Conservation (phyloP, 192 early-diverging fungal genomes). For the Kappamyces sp. region DNA sequence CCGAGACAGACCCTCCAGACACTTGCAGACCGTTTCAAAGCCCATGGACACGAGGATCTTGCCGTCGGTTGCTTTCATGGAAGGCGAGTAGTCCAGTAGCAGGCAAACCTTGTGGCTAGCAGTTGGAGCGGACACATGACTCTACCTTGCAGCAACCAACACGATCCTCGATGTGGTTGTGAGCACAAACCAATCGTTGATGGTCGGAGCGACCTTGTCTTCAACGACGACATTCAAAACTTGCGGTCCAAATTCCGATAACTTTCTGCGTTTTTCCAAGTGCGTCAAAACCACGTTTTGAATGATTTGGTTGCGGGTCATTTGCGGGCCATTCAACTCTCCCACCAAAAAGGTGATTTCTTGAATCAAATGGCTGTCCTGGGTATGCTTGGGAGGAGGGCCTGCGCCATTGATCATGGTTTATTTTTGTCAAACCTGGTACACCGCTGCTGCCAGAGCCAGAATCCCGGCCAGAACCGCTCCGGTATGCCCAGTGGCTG, state of each 20-base stretch:
- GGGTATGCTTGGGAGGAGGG: no score
- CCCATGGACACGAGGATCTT: slow-evolving; percentile 31
- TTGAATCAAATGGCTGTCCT: no score
- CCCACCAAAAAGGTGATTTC: no score
- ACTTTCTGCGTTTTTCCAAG: background rate
- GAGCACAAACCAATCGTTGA: background rate
- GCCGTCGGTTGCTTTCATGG: slow-evolving; percentile 2
- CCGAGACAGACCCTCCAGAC: slow-evolving; percentile 39
- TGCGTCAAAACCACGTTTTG: background rate
- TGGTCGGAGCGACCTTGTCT: background rate
- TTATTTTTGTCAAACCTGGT: no score
- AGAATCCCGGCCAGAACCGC: no score
- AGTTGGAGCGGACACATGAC: background rate
- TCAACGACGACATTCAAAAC: slow-evolving; percentile 9
- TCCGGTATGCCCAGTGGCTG: no score
- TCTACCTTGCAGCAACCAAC: background rate
- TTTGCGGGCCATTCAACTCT: no score
- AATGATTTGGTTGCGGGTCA: no score
- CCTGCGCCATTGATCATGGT: no score
- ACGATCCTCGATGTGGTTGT: background rate
- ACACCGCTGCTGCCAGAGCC: no score
- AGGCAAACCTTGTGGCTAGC: background rate
- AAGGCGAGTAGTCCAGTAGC: background rate
- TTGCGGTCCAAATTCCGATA: background rate
- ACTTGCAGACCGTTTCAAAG: slow-evolving; percentile 50